phyloP scores from a whole-genome alignment of 2,329 filamentous ascomycete species.

The Claviceps purpurea region DNA sequence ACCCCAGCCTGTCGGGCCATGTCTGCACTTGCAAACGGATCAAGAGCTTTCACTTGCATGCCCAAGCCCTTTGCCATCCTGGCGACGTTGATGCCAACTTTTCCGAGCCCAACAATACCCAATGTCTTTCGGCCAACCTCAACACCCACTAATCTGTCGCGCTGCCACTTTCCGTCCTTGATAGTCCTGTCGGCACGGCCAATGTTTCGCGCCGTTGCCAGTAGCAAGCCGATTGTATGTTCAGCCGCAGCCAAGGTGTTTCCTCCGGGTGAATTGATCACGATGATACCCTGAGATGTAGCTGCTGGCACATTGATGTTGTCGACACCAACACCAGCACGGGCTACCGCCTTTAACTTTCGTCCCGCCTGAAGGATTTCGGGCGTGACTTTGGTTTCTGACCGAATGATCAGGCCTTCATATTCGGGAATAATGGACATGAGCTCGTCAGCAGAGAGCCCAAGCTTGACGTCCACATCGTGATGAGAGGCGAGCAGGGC shows the following conservation, averaged over 20 bases:
- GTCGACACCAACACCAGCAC: slow-evolving; percentile 71
- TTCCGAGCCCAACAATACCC: slow-evolving; percentile 67
- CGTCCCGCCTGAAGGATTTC: slow-evolving; percentile 50
- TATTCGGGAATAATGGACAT: slow-evolving; percentile 55
- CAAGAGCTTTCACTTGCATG: slow-evolving; percentile 62
- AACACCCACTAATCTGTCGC: slow-evolving; percentile 59
- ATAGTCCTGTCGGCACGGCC: slow-evolving; percentile 55
- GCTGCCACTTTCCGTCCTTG: slow-evolving; percentile 63
- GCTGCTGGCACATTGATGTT: slow-evolving; percentile 67
- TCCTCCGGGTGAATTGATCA: slow-evolving; percentile 66
- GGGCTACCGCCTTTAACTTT: slow-evolving; percentile 63
- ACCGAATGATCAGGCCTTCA: slow-evolving; percentile 66
- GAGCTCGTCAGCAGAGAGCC: slow-evolving; percentile 49
- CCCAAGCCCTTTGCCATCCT: slow-evolving; percentile 65
- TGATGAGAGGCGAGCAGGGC: slow-evolving; percentile 52
- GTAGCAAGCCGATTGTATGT: slow-evolving; percentile 61
- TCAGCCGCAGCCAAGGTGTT: slow-evolving; percentile 74
- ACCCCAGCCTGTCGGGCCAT: slow-evolving; percentile 57
- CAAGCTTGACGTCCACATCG: slow-evolving; percentile 55
- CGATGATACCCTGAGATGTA: slow-evolving; percentile 60
- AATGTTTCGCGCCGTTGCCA: slow-evolving; percentile 62
- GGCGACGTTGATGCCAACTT: slow-evolving; percentile 69
- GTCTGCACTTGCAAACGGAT: slow-evolving; percentile 65
- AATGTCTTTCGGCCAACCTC: slow-evolving; percentile 68
- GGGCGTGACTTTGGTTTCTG: slow-evolving; percentile 68